Conservation (phyloP, 225 moss, liverwort and hornwort genomes). For the Antitrichia curtipendula region DNA sequence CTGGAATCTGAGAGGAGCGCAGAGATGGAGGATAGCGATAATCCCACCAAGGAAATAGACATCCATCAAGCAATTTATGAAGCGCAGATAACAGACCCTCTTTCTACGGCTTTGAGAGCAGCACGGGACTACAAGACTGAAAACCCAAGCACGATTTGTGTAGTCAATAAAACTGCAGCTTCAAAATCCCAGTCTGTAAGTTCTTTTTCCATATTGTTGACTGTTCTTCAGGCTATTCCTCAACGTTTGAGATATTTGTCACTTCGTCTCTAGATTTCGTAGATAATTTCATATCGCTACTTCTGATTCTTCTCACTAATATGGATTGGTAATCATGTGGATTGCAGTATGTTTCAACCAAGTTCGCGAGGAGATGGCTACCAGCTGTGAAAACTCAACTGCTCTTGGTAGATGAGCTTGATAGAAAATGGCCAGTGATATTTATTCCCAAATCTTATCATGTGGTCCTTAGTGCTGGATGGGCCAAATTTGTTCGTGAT, state of each 20-base stretch:
- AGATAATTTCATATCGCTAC: background rate
- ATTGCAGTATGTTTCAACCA: slow-evolving; percentile 9
- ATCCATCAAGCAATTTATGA: slow-evolving; percentile 1
- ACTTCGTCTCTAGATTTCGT: background rate
- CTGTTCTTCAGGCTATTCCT: background rate
- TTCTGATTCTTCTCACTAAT: background rate
- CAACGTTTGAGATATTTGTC: background rate
- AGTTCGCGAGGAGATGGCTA: slow-evolving; percentile 11
- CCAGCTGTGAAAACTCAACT: slow-evolving; percentile 10
- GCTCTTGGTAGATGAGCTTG: slow-evolving; percentile 1
- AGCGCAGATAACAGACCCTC: background rate
- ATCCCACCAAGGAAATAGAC: background rate
- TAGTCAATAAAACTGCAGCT: slow-evolving; percentile 12
- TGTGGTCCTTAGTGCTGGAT: slow-evolving; percentile 10
- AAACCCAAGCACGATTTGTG: slow-evolving; percentile 8
- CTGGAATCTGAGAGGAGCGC: background rate
- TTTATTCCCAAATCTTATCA: slow-evolving; percentile 4
- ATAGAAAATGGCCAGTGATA: slow-evolving; percentile 12
- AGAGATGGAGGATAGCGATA: background rate
- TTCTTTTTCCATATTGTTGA: background rate
- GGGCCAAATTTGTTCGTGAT: slow-evolving; percentile 14
- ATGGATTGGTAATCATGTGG: background rate
- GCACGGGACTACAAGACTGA: background rate
- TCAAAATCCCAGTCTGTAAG: slow-evolving; percentile 5
- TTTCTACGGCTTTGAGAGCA: background rate